Conservation (phyloP, 2,329 filamentous ascomycete species). For the Microdochium paspali region DNA sequence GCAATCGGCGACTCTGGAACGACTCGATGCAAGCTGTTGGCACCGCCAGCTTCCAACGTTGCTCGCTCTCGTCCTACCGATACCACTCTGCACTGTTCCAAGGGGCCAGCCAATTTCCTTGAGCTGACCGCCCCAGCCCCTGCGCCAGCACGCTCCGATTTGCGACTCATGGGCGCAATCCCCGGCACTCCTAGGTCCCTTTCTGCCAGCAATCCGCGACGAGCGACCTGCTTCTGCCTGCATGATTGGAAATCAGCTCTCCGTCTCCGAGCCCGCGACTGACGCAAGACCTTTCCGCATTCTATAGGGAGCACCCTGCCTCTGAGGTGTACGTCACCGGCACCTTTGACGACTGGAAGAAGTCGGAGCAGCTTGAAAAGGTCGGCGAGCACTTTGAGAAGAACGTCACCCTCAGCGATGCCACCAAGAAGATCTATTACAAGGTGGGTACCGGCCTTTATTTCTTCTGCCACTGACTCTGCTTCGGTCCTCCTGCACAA, state of each 20-base stretch:
- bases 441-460: slow-evolving; percentile 57
- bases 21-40: too few relatives aligned
- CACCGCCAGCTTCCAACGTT: too few relatives aligned
- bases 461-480: background rate
- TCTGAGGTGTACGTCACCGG: slow-evolving; percentile 90
- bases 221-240: background rate
- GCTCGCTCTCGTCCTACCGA: too few relatives aligned
- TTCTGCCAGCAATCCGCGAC: too few relatives aligned
- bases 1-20: too few relatives aligned
- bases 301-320: slow-evolving; percentile 73
- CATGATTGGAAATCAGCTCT: slow-evolving; percentile 5
- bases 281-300: slow-evolving; percentile 6
- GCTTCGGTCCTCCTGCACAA: background rate
- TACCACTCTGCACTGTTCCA: too few relatives aligned
- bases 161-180: too few relatives aligned
- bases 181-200: too few relatives aligned
- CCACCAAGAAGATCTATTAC: slow-evolving; percentile 73
- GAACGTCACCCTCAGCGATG: slow-evolving; percentile 61
- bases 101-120: too few relatives aligned
- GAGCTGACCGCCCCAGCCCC: too few relatives aligned
- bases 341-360: slow-evolving; percentile 90
- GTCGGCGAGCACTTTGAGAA: slow-evolving; percentile 68
- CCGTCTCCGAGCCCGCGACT: slow-evolving; percentile 9
- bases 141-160: background rate
- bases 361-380: slow-evolving; percentile 76